Percentiles rank a stretch among this genome's conserved stretches.
phyloP scores from a whole-genome alignment of 2,329 filamentous ascomycete species.

The Fusarium sp. region DNA sequence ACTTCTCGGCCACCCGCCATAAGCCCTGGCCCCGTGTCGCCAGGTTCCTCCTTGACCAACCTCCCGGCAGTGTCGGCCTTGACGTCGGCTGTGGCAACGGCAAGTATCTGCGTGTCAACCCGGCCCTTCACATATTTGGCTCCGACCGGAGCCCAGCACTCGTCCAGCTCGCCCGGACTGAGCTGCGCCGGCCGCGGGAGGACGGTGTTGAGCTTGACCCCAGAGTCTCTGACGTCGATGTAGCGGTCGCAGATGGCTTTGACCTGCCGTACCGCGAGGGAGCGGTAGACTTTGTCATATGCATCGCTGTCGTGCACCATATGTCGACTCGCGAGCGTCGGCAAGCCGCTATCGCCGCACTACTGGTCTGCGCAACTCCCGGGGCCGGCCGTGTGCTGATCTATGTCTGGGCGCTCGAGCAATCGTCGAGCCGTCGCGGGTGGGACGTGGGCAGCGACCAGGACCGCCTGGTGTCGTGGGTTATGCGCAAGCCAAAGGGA shows the following conservation, averaged over 20 bases:
- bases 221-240: conserved; percentile 67
- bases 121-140: conserved; percentile 82
- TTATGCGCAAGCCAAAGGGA: conserved; percentile 66
- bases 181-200: conserved; percentile 37
- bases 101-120: conserved; percentile 90
- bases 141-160: conserved; percentile 82
- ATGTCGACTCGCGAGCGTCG: conserved; percentile 83
- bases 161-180: conserved; percentile 63
- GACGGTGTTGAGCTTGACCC: conserved; percentile 31
- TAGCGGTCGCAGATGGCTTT: conserved; percentile 85
- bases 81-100: conserved; percentile 98
- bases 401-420: conserved; percentile 97
- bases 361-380: conserved; percentile 76
- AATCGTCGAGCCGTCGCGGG: conserved; percentile 85
- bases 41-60: conserved; percentile 77
- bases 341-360: conserved; percentile 77
- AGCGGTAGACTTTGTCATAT: conserved; percentile 85
- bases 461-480: conserved; percentile 97
- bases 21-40: conserved; percentile 95
- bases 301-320: conserved; percentile 95
- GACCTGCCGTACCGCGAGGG: conserved; percentile 80
- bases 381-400: conserved; percentile 80
- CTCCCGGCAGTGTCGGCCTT: conserved; percentile 82
- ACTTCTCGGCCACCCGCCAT: conserved; percentile 85
- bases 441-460: conserved; percentile 89